These are phyloP conservation scores for Malassezia sp. DNA, from an alignment of 1,284 basidiomycete genomes.

Conservation along the genomic window DNA sequence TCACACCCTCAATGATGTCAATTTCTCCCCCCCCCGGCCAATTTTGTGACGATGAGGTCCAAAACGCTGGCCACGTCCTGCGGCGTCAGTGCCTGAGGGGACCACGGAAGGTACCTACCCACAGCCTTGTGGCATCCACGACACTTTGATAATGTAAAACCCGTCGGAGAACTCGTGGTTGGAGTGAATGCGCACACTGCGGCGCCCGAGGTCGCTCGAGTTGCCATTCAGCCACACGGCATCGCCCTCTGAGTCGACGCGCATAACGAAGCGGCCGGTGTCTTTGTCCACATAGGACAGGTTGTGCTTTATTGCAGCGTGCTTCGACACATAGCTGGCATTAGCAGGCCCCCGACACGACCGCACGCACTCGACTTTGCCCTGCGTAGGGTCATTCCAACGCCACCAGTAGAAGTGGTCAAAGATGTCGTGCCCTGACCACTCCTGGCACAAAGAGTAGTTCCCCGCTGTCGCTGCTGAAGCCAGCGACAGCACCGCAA, in stretches of 20 bases:
- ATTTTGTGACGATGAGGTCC: conserved; percentile 24
- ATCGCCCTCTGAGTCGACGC: conserved; percentile 16
- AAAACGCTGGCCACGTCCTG: conserved; percentile 40
- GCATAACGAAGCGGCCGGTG: conserved; percentile 20
- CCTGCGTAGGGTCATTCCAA: conserved; percentile 26
- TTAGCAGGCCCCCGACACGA: background rate
- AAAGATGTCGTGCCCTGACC: conserved; percentile 26
- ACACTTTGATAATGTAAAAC: conserved; percentile 24
- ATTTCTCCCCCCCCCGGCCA: conserved; percentile 40
- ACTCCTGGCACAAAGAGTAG: conserved; percentile 24
- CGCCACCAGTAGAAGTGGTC: conserved; percentile 32
- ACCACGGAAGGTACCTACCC: conserved; percentile 16
- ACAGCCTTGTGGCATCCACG: conserved; percentile 28
- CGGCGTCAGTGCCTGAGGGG: background rate
- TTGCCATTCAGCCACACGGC: conserved; percentile 14
- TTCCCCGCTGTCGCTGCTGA: conserved; percentile 11
- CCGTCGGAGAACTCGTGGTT: conserved; percentile 28
- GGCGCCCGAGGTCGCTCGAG: conserved; percentile 19
- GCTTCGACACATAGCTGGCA: conserved; percentile 16
- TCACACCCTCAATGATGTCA: conserved; percentile 38
- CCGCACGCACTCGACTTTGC: conserved; percentile 19
- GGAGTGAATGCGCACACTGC: conserved; percentile 22
- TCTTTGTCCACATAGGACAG: conserved; percentile 22
- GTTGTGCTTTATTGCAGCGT: conserved; percentile 18
- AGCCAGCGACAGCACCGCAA: too few species aligned